Conservation (phyloP, 352 stramenopile genomes). For the Peronospora farinosa region DNA sequence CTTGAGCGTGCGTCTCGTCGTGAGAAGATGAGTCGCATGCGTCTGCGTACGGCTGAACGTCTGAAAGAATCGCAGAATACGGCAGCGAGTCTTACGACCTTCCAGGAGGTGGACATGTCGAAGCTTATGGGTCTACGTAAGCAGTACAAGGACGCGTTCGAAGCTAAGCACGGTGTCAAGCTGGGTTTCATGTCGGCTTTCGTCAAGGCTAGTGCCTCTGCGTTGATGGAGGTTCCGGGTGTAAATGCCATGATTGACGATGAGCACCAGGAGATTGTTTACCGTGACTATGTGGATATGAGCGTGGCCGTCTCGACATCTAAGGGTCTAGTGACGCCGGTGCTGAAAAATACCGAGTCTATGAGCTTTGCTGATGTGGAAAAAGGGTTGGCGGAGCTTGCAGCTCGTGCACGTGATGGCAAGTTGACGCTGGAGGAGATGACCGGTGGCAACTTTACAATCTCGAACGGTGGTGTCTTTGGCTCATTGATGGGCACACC, state of each 20-base stretch:
- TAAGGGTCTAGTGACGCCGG: conserved; percentile 95
- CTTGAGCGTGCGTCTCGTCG: conserved; percentile 48
- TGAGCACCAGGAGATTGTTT: conserved; percentile 96
- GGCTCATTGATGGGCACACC: conserved; percentile 97
- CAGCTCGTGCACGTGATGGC: conserved; percentile 56
- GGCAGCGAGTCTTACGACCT: conserved; percentile 97
- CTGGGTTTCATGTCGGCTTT: conserved; percentile 99
- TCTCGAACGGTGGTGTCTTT: conserved; percentile 92
- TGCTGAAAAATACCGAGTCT: conserved; percentile 95
- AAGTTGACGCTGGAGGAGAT: conserved; percentile 71
- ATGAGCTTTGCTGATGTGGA: conserved; percentile 99
- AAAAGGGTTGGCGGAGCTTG: conserved; percentile 92
- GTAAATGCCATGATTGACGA: conserved; percentile 99
- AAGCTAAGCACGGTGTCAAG: conserved; percentile 97
- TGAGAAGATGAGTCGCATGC: conserved; percentile 99
- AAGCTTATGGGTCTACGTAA: conserved; percentile 92
- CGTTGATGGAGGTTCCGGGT: conserved; percentile 90
- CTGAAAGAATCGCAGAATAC: conserved; percentile 99
- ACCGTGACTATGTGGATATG: conserved; percentile 98
- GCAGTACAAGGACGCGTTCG: conserved; percentile 95
- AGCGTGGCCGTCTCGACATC: conserved; percentile 96
- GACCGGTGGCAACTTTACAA: conserved; percentile 90
- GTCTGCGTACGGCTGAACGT: conserved; percentile 92
- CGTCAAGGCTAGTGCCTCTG: conserved; percentile 92
- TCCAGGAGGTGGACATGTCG: conserved; percentile 98